These are phyloP conservation scores for Trypanosomatidae sp. DNA, from an alignment of 208 protist genomes.

Conservation along the genomic window DNA sequence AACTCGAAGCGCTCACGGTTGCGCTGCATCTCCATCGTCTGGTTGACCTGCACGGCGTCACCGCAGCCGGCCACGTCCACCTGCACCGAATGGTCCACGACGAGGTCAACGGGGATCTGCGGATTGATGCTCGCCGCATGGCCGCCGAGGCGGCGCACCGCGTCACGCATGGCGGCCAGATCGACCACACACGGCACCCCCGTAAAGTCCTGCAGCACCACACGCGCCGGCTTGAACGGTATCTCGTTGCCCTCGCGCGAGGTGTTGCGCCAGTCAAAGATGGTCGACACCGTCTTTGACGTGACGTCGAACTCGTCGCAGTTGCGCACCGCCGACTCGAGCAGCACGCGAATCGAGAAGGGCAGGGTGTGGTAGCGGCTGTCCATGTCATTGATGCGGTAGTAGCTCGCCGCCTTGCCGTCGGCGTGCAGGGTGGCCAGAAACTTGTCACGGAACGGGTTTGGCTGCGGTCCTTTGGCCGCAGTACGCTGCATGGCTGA, in stretches of 20 bases:
- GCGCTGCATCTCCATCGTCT: conserved; percentile 91
- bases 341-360: conserved; percentile 92
- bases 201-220: conserved; percentile 94
- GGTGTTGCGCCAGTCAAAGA: conserved; percentile 90
- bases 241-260: conserved; percentile 88
- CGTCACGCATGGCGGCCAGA: conserved; percentile 93
- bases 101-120: conserved; percentile 93
- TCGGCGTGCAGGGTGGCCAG: conserved; percentile 39
- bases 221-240: conserved; percentile 92
- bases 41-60: conserved; percentile 83
- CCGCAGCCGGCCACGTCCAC: conserved; percentile 67
- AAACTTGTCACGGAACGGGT: conserved; percentile 67
- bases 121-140: conserved; percentile 91
- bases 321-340: conserved; percentile 93
- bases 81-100: conserved; percentile 95
- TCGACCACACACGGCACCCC: conserved; percentile 95
- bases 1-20: conserved; percentile 95
- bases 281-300: conserved; percentile 84
- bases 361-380: conserved; percentile 77
- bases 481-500: conserved; percentile 10
- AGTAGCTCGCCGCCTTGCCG: conserved; percentile 46
- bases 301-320: conserved; percentile 92
- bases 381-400: conserved; percentile 79
- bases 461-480: conserved; percentile 21
- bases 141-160: conserved; percentile 85